These are phyloP conservation scores for Phytophthora sp. DNA, from an alignment of 352 stramenopile genomes.

Conservation along the genomic window DNA sequence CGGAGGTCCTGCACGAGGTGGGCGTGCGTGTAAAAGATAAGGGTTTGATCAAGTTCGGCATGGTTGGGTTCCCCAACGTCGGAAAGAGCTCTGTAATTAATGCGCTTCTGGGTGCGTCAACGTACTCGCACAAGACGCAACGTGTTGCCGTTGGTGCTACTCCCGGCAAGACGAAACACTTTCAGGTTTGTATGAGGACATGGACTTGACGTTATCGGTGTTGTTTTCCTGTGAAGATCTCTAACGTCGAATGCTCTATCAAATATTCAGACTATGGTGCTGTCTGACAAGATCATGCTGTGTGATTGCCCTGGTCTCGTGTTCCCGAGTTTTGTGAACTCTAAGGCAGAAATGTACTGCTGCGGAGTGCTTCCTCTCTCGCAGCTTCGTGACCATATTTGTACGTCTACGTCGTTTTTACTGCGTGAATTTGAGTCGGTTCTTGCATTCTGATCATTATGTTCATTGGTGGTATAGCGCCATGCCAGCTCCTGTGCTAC, in stretches of 20 bases:
- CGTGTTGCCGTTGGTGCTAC: constrained; percentile 97
- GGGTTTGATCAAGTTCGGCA: constrained; percentile 93
- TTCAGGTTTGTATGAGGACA: constrained; percentile 84
- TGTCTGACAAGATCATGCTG: constrained; percentile 98
- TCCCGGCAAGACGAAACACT: constrained; percentile 99
- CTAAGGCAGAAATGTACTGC: constrained; percentile 99
- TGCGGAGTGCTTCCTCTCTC: constrained; percentile 98
- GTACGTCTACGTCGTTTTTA: constrained; percentile 28
- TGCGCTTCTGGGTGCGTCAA: constrained; percentile 96
- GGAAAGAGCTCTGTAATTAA: constrained; percentile 99
- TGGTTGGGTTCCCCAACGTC: constrained; percentile 99
- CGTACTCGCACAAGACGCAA: constrained; percentile 94
- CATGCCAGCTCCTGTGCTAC: constrained; percentile 94
- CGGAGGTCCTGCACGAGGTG: constrained; percentile 58
- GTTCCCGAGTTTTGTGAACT: constrained; percentile 99
- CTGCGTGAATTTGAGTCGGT: background rate
- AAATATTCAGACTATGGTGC: constrained; percentile 90
- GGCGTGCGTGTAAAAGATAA: constrained; percentile 83
- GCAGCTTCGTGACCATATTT: constrained; percentile 96
- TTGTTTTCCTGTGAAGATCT: too few species aligned
- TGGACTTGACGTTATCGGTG: too few species aligned
- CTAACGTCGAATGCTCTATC: too few species aligned
- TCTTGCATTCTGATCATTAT: constrained; percentile 7
- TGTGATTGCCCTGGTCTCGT: constrained; percentile 99
- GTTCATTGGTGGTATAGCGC: too few species aligned